phyloP scores from a whole-genome alignment of 2,329 filamentous ascomycete species.

The Ascochyta rabiei region DNA sequence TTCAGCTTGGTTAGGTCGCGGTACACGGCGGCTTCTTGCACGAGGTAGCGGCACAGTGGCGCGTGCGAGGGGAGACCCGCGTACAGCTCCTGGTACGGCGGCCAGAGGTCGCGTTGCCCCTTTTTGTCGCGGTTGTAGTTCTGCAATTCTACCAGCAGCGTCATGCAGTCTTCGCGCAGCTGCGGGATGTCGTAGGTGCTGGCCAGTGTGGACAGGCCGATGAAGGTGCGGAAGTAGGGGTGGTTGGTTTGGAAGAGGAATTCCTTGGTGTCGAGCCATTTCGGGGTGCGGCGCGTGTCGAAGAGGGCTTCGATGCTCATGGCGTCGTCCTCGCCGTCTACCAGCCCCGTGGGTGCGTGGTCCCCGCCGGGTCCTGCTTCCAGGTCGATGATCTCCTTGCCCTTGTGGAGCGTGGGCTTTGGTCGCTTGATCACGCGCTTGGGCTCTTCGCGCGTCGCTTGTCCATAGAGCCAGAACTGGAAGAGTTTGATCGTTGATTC shows the following conservation, averaged over 20 bases:
- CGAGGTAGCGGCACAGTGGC: conserved; percentile 14
- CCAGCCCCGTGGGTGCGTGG: background rate
- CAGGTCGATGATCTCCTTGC: conserved; percentile 6
- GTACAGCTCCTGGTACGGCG: conserved; percentile 14
- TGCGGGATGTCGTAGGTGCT: conserved; percentile 19
- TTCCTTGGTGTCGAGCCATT: conserved; percentile 13
- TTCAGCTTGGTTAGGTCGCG: conserved; percentile 12
- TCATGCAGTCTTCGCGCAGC: conserved; percentile 18
- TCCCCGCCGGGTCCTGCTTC: conserved; percentile 1
- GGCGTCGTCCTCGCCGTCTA: background rate
- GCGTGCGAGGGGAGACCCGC: conserved; percentile 2
- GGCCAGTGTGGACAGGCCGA: conserved; percentile 22
- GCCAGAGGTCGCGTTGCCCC: conserved; percentile 6
- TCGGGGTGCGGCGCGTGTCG: conserved; percentile 10
- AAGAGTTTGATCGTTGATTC: conserved; percentile 22
- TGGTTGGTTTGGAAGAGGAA: conserved; percentile 18
- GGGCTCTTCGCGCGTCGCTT: conserved; percentile 16
- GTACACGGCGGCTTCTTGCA: conserved; percentile 16
- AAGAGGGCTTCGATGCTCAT: conserved; percentile 10
- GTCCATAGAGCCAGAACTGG: conserved; percentile 25
- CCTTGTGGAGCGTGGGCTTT: conserved; percentile 3
- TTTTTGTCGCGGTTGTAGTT: conserved; percentile 16
- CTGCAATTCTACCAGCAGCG: conserved; percentile 11
- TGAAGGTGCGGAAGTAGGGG: conserved; percentile 16
- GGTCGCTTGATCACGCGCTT: conserved; percentile 15